Evolutionary conservation across 1,139 yeast species (phyloP), one percentile per base, ranked within the genome.

Genomic region (Saccharomyces pastorianus): DNA sequence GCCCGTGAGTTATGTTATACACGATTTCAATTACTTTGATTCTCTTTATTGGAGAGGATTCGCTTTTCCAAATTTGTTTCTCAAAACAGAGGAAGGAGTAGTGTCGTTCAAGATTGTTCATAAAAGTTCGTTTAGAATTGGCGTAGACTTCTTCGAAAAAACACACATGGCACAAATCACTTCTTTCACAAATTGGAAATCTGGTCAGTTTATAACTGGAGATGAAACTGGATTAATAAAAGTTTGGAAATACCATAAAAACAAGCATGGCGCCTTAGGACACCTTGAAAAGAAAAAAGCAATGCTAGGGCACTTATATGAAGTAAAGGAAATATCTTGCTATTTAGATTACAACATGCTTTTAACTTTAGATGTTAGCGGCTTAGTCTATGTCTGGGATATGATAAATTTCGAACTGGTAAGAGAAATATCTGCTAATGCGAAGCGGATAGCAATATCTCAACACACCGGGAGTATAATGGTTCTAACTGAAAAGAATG

Each of bases 361-460:
- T 2, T 56, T 83, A 9, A 78, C 83, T 54, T 65, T 79, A 20
- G 89, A 84, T 64, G 56, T 51, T 0, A 67, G 64, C 3, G 88
- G 90, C 0, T 64, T 66, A 1, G 79, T 79, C 3, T 76, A 75
- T 27, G 58, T 80, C 6, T 84, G 91, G 91, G 87, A 85, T 61
- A 62, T 80, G 47, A 74, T 81, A 0, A 68, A 83, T 32, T 75
- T 73, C 54, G 76, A 74, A 52, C 74, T 76, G 51, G 76, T 85
- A 9, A 68, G 85, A 53, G 70, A 71, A 50, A 63, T 85, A 1
- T 60, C 63, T 1, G 55, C 56, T 2, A 59, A 59, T 6, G 66
- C 69, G n/a, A 62, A 59, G 20, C 66, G 72, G 28, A 67, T 77
- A 2, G 72, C 80, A 7, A 73, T 84, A 26, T 81, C 86, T 0